These are phyloP conservation scores for Dryas octopetala DNA, from an alignment of 306 rosid genomes.

Conservation along the genomic window DNA sequence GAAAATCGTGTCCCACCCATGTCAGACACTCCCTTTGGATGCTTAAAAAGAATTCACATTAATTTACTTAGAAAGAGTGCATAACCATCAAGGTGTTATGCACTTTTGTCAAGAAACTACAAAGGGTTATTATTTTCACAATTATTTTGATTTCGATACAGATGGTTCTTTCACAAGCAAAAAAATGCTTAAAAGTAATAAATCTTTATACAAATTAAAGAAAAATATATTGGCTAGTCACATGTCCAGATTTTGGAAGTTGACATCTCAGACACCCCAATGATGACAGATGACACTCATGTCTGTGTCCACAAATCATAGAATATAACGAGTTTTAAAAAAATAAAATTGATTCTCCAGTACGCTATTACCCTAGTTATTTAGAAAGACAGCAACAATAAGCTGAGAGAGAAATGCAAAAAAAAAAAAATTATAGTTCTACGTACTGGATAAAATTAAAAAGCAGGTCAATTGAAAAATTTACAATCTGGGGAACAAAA, in stretches of 20 bases:
- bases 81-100: neutral
- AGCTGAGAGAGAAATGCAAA: neutral
- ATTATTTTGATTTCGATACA: neutral
- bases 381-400: neutral
- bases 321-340: neutral
- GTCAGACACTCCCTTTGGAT: no score
- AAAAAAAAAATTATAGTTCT: neutral
- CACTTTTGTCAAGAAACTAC: neutral
- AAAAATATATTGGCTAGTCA: neutral
- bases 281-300: neutral
- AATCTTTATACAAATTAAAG: neutral
- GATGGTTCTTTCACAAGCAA: neutral
- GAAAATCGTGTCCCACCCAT: no score
- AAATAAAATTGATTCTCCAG: neutral
- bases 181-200: no score
- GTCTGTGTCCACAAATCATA: neutral
- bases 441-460: neutral
- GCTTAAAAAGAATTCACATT: neutral
- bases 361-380: neutral
- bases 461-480: neutral
- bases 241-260: neutral
- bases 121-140: neutral
- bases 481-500: neutral
- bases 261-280: neutral
- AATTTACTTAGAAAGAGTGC: neutral